These are phyloP conservation scores for Salix suchowensis DNA, from an alignment of 345 rosid genomes.

Conservation along the genomic window DNA sequence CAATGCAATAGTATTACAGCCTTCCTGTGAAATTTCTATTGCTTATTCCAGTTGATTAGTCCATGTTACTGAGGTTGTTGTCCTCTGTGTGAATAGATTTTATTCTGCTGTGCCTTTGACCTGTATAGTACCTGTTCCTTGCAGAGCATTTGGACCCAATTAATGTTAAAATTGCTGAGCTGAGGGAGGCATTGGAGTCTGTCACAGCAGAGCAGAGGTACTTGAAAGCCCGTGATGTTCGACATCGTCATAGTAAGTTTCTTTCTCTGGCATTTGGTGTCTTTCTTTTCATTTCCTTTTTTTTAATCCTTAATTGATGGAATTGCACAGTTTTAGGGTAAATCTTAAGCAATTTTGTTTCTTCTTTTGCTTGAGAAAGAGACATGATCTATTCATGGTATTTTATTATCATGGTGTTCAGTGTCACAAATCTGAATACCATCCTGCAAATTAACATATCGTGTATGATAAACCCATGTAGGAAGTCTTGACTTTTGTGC, in stretches of 20 bases:
- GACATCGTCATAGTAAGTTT: slow-evolving; percentile 86
- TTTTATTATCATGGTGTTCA: neutral
- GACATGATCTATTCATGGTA: neutral
- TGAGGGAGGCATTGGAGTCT: slow-evolving; percentile 87
- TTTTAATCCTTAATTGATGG: neutral
- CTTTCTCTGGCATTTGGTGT: slow-evolving; percentile 1
- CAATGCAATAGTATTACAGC: neutral
- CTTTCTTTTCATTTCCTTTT: neutral
- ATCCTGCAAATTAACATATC: neutral
- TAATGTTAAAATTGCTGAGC: slow-evolving; percentile 88
- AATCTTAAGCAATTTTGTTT: neutral
- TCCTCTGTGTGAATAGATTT: neutral
- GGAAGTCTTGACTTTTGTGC: too few species aligned
- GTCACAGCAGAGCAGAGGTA: slow-evolving; percentile 92
- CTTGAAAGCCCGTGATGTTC: slow-evolving; percentile 85
- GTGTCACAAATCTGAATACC: neutral
- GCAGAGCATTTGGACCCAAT: slow-evolving; percentile 92
- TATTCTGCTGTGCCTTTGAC: neutral
- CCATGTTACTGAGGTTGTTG: neutral
- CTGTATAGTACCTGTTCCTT: neutral
- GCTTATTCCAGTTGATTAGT: neutral
- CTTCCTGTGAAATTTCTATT: slow-evolving; percentile 1
- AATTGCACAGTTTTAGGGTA: neutral
- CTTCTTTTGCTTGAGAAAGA: neutral
- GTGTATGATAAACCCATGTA: neutral